Evolutionary conservation across 305 asterid genomes (phyloP), one percentile per base, ranked within the genome.

Genomic region (Plantago lanceolata): DNA sequence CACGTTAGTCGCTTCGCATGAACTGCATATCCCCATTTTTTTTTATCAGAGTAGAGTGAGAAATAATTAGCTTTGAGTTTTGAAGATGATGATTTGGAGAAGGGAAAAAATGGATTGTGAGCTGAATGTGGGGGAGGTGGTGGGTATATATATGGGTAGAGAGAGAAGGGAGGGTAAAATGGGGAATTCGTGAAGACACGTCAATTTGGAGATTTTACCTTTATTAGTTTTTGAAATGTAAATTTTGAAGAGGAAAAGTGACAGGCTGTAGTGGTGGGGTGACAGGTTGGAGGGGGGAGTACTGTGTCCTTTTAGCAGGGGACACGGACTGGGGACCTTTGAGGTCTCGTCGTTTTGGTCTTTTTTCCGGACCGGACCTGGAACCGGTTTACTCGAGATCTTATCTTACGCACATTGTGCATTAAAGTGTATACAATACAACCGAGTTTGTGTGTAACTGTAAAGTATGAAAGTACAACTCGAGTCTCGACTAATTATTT

Each of bases 1-100:
- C 0, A 79, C 81, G 28, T 83, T 71, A 0, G 91, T 73, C 0
- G 89, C 76, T 19, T 86, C 85, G 68, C 87, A 75, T 0, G 95
- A 86, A 59, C 76, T 86, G 73, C 91, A 84, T 15, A 84, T 81
- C 20, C 95, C 95, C 95, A 87, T 86, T 18, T n/a, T n/a, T n/a
- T n/a, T n/a, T n/a, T n/a, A n/a, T n/a, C n/a, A n/a, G n/a, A n/a
- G n/a, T n/a, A n/a, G n/a, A n/a, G n/a, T n/a, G n/a, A n/a, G n/a
- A n/a, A n/a, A n/a, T 61, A 4, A 6, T 14, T 17, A 16, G 6
- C 14, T 3, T 40, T 54, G 12, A 54, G 19, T 21, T 31, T 54
- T 14, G 19, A 4, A 11, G 31, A 26, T 24, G 58, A 26, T n/a
- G 37, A 31, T 31, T 5, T 4, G 16, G 19, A 54, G 15, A 24